A percentile compares a stretch with the other conserved stretches of the same genome.
These are phyloP conservation scores for Citrus glauca DNA, from an alignment of 345 rosid species.

Conservation along the genomic window DNA sequence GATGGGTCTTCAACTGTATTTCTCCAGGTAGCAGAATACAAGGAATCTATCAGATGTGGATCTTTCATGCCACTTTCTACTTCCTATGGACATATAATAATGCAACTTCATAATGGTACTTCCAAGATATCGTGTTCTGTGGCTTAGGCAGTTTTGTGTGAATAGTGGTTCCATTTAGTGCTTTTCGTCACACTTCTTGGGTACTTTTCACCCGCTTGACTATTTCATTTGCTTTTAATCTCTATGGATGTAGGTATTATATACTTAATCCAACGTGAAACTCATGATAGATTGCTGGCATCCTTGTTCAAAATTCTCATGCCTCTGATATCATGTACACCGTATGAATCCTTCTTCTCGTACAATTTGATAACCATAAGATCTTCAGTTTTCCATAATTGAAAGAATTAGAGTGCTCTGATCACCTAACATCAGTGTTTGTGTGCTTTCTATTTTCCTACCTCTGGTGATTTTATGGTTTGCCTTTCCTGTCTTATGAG, in stretches of 20 bases:
- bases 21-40: conserved; percentile 91
- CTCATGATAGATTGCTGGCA: conserved; percentile 62
- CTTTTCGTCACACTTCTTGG: neutral
- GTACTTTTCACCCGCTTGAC: conserved; percentile 12
- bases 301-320: conserved; percentile 74
- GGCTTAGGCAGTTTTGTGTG: conserved; percentile 13
- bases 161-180: conserved; percentile 5
- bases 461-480: conserved; percentile 1
- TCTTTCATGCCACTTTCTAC: conserved; percentile 81
- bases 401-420: neutral
- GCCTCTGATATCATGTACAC: conserved; percentile 82
- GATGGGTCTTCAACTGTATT: conserved; percentile 81
- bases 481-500: conserved; percentile 5
- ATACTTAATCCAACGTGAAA: conserved; percentile 70
- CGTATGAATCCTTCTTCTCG: conserved; percentile 51
- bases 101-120: conserved; percentile 91
- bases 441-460: neutral
- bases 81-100: conserved; percentile 77
- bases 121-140: conserved; percentile 20
- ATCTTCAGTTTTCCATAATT: neutral
- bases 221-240: conserved; percentile 8
- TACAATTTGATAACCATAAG: neutral
- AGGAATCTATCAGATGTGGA: conserved; percentile 63
- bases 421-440: neutral
- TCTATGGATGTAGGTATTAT: conserved; percentile 57